Evolutionary conservation across 805 yeast genomes (phyloP), one percentile per base, ranked within the genome.

Genomic region (Blastobotrys peoriensis): DNA sequence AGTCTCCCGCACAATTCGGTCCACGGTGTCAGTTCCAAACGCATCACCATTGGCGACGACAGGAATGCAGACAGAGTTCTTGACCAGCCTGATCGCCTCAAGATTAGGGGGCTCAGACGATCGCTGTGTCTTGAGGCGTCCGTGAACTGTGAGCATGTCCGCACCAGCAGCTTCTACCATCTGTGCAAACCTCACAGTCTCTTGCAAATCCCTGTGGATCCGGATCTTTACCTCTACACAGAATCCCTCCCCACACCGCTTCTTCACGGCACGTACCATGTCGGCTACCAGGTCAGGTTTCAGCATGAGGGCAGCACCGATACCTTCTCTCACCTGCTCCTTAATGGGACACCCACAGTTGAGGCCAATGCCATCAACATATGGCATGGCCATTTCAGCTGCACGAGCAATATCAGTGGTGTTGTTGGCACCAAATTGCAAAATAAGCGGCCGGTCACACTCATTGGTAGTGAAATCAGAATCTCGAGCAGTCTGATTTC

Each of bases 21-120:
- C 56, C n/a, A 84, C 81, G 59, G 87, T 96, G 15, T 70, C 66
- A 19, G 79, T 64, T 0, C 74, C 59, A 57, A 83, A 83, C 57
- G 95, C 89, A 63, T 93, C 98, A n/a, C 98, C 98, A 58, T 93
- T 93, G 2, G 98, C 96, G n/a, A 93, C 83, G 1, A 93, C 88
- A 0, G 97, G 98, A 0, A 71, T 71, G 0, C 48, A 35, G 3
- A 75, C 76, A n/a, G 69, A 64, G 17, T 74, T 73, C 47, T 79
- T 77, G 13, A 93, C 73, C 6, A 65, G 62, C 55, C 74, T 78
- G 34, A 93, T 89, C 13, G 95, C 96, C 20, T 84, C 93, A 36
- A 82, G 73, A 61, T 89, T 76, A 2, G 83, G 94, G 1, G 96
- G 93, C 25, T 75, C 75, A 0, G 94, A 81, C 2, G 95, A 84